Conservation (phyloP, 768 basidiomycete species). For the Xerocomellus intermedius region DNA sequence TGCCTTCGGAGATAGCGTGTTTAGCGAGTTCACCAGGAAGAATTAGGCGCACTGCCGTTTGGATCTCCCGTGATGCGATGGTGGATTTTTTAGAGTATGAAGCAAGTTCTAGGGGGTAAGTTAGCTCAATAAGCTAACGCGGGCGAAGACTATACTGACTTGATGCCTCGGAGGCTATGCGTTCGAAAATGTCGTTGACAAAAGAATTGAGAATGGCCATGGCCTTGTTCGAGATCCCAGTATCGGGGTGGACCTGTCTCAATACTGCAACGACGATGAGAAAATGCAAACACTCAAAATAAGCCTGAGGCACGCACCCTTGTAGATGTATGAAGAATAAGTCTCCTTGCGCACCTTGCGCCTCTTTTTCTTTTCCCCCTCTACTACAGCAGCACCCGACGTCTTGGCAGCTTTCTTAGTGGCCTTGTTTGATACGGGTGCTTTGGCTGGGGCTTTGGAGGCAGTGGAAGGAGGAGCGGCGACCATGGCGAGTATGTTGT, state of each 20-base stretch:
- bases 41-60: conserved; percentile 92
- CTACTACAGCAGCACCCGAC: conserved; percentile 48
- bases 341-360: conserved; percentile 90
- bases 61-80: conserved; percentile 97
- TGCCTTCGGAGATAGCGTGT: conserved; percentile 97
- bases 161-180: conserved; percentile 86
- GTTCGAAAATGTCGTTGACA: conserved; percentile 93
- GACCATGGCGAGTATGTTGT: conserved; percentile 43
- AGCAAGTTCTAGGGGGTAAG: conserved; percentile 67
- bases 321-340: conserved; percentile 94
- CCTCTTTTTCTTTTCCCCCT: conserved; percentile 84
- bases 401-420: conserved; percentile 61
- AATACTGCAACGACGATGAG: conserved; percentile 53
- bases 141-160: conserved; percentile 48
- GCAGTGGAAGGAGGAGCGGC: conserved; percentile 52
- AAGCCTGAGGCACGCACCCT: conserved; percentile 54
- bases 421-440: conserved; percentile 34
- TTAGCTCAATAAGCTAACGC: background rate
- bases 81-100: conserved; percentile 99
- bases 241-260: conserved; percentile 97
- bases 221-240: conserved; percentile 97
- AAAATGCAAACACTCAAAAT: background rate
- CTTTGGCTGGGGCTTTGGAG: conserved; percentile 46
- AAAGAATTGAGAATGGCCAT: conserved; percentile 93
- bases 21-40: conserved; percentile 97